These are phyloP conservation scores for Trichothecium roseum DNA, from an alignment of 2,329 filamentous ascomycete species.

Conservation along the genomic window DNA sequence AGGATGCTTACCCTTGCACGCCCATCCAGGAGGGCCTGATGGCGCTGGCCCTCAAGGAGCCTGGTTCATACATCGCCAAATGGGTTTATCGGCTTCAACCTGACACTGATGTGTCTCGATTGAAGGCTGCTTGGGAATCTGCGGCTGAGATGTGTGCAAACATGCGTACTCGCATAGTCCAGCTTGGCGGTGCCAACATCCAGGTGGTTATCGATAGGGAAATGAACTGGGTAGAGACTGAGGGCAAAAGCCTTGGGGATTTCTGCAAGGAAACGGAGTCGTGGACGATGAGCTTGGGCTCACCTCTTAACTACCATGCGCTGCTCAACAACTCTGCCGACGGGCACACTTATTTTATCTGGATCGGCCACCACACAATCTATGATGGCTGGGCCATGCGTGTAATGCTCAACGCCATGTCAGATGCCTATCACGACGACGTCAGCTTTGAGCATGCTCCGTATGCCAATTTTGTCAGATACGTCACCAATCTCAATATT, in stretches of 20 bases:
- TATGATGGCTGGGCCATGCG: constrained; percentile 9
- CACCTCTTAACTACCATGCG: constrained; percentile 6
- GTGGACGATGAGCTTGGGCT: constrained; percentile 4
- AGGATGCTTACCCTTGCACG: constrained; percentile 23
- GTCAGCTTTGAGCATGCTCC: constrained; percentile 9
- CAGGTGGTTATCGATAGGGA: constrained; percentile 7
- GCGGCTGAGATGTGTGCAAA: constrained; percentile 4
- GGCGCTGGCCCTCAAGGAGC: constrained; percentile 16
- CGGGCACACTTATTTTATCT: constrained; percentile 6
- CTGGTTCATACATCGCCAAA: constrained; percentile 21
- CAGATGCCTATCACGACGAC: not conserved
- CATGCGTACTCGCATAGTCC: constrained; percentile 10
- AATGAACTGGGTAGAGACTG: not conserved
- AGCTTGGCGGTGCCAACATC: constrained; percentile 4
- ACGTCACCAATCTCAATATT: not conserved
- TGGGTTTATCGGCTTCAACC: constrained; percentile 10
- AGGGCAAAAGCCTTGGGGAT: not conserved
- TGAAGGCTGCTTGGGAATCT: constrained; percentile 6
- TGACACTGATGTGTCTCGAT: constrained; percentile 7
- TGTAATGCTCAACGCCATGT: constrained; percentile 3
- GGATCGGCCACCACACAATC: constrained; percentile 10
- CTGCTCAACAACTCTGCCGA: constrained; percentile 2
- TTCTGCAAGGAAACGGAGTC: not conserved
- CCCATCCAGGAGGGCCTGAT: constrained; percentile 25
- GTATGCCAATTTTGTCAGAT: constrained; percentile 1